phyloP scores from a whole-genome alignment of 2,329 filamentous ascomycete species.

The Cordyceps tenuipes region DNA sequence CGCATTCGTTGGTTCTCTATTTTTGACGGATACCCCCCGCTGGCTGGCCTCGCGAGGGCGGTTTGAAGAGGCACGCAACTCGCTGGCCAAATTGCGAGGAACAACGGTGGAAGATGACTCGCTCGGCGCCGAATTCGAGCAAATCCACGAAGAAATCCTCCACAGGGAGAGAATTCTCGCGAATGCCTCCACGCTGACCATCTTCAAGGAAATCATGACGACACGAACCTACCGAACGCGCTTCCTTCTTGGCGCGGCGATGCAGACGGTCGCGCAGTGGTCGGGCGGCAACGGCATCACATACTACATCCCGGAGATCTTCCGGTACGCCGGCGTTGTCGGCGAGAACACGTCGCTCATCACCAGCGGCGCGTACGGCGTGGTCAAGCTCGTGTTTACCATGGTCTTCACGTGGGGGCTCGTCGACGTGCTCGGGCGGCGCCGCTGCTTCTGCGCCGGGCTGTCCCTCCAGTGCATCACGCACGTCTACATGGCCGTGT shows the following conservation, averaged over 20 bases:
- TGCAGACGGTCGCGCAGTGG: neutral
- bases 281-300: neutral
- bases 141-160: neutral
- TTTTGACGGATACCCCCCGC: neutral
- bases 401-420: neutral
- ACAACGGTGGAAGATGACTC: neutral
- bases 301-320: neutral
- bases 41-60: neutral
- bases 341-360: neutral
- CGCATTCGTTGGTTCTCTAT: neutral
- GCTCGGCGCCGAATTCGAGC: neutral
- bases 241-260: neutral
- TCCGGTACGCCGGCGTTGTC: neutral
- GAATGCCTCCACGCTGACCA: neutral
- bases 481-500: neutral
- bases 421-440: neutral
- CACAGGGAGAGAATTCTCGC: neutral
- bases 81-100: neutral
- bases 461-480: neutral
- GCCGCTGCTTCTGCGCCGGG: neutral
- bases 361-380: neutral
- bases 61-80: neutral
- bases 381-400: neutral
- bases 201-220: neutral
- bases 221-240: neutral